phyloP scores from a whole-genome alignment of 2,329 filamentous ascomycete species.

The Penicillium crustosum region DNA sequence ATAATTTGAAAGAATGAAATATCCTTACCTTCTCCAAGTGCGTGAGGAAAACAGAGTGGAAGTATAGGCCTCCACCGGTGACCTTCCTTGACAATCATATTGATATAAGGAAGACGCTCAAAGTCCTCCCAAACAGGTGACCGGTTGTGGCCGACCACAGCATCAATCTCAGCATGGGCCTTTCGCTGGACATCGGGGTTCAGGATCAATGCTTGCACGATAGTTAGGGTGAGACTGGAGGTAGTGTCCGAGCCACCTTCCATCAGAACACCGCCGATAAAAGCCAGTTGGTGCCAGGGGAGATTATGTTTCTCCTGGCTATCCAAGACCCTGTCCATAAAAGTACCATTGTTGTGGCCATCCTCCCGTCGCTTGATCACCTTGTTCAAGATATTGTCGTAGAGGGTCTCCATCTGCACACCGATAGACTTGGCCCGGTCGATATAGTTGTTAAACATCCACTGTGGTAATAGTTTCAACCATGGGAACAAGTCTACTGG shows the following conservation, averaged over 20 bases:
- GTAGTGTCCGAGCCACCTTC: conserved; percentile 2
- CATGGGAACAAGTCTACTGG: conserved; percentile 2
- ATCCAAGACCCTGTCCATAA: conserved; percentile 2
- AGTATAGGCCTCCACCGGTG: conserved; percentile 4
- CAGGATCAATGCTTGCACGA: conserved; percentile 2
- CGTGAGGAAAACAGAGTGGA: not conserved
- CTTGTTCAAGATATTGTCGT: not conserved
- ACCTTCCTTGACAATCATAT: conserved; percentile 5
- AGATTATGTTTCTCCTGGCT: not conserved
- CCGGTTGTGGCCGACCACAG: not conserved
- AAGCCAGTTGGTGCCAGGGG: not conserved
- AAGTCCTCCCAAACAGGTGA: not conserved
- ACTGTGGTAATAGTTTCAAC: not conserved
- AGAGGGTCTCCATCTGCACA: not conserved
- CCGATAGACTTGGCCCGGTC: not conserved
- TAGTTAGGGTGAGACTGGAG: not conserved
- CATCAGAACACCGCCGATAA: conserved; percentile 5
- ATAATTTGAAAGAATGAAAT: not conserved
- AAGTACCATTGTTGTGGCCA: not conserved
- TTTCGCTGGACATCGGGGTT: not conserved
- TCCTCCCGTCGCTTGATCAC: not conserved
- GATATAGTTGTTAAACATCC: not conserved
- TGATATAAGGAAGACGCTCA: conserved; percentile 1
- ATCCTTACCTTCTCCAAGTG: not conserved
- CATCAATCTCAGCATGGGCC: conserved; percentile 3